A percentile compares a stretch with the other conserved stretches of the same genome.
phyloP scores from a whole-genome alignment of 108 stramenopile species.

The Fragilaria radians region DNA sequence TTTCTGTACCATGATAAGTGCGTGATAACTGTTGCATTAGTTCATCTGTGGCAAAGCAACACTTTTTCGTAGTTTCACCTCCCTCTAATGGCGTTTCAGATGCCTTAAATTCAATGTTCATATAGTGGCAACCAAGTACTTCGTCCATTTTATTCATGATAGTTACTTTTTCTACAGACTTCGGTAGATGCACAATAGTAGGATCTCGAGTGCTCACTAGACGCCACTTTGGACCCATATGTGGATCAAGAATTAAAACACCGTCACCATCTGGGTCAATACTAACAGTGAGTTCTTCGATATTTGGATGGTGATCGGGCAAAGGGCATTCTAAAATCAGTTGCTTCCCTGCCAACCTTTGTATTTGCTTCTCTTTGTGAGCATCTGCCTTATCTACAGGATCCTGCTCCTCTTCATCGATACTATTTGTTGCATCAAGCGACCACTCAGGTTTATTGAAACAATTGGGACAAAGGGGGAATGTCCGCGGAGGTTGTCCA shows the following conservation, averaged over 20 bases:
- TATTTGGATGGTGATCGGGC: conserved; percentile 75
- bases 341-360: conserved; percentile 53
- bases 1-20: conserved; percentile 72
- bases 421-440: conserved; percentile 20
- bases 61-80: conserved; percentile 42
- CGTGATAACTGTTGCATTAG: conserved; percentile 54
- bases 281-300: conserved; percentile 72
- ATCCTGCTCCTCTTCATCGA: conserved; percentile 20
- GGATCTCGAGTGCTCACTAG: conserved; percentile 57
- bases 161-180: conserved; percentile 70
- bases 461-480: conserved; percentile 83
- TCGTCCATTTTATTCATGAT: conserved; percentile 70
- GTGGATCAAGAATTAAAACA: conserved; percentile 77
- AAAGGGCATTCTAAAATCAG: conserved; percentile 75
- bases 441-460: conserved; percentile 79
- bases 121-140: conserved; percentile 51
- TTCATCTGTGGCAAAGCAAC: conserved; percentile 71
- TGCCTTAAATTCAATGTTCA: conserved; percentile 77
- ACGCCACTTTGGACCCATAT: conserved; percentile 79
- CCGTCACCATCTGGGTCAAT: conserved; percentile 85
- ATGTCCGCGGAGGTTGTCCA: conserved; percentile 72
- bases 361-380: conserved; percentile 58
- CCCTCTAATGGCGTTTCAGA: conserved; percentile 59
- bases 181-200: conserved; percentile 67
- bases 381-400: conserved; percentile 46